phyloP scores from a whole-genome alignment of 2,329 filamentous ascomycete species.

The Chaetomium globosum region DNA sequence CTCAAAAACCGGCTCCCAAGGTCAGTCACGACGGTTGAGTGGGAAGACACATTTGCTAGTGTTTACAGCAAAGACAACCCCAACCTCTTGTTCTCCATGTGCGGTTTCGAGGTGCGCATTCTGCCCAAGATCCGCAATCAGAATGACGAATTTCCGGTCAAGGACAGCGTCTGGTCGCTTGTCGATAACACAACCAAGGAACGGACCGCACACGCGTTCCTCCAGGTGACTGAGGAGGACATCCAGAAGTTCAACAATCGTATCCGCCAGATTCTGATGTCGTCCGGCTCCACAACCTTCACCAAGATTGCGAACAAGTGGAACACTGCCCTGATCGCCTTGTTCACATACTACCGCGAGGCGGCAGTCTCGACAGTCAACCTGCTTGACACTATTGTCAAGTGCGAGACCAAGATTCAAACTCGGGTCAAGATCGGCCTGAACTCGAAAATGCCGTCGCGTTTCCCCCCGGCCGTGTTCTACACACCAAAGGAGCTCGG shows the following conservation, averaged over 20 bases:
- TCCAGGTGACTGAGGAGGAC: constrained; percentile 97
- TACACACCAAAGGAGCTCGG: constrained; percentile 98
- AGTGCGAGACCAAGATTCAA: constrained; percentile 99
- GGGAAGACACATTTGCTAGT: constrained; percentile 98
- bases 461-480: constrained; percentile 97
- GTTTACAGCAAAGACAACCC: constrained; percentile 98
- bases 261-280: constrained; percentile 98
- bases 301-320: constrained; percentile 99
- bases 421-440: constrained; percentile 97
- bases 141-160: constrained; percentile 94
- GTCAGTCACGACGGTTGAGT: constrained; percentile 95
- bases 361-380: constrained; percentile 94
- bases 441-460: constrained; percentile 99
- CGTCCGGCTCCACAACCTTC: constrained; percentile 97
- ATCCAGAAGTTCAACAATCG: constrained; percentile 99
- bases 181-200: constrained; percentile 97
- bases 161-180: constrained; percentile 97
- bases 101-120: constrained; percentile 94
- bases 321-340: constrained; percentile 95
- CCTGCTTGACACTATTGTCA: constrained; percentile 94
- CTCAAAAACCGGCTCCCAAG: constrained; percentile 94
- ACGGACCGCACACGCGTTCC: constrained; percentile 92
- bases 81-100: constrained; percentile 96
- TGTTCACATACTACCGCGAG: constrained; percentile 98
- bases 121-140: constrained; percentile 92